These are phyloP conservation scores for Colletotrichum kahawae DNA, from an alignment of 2,329 filamentous ascomycete species.

Conservation along the genomic window DNA sequence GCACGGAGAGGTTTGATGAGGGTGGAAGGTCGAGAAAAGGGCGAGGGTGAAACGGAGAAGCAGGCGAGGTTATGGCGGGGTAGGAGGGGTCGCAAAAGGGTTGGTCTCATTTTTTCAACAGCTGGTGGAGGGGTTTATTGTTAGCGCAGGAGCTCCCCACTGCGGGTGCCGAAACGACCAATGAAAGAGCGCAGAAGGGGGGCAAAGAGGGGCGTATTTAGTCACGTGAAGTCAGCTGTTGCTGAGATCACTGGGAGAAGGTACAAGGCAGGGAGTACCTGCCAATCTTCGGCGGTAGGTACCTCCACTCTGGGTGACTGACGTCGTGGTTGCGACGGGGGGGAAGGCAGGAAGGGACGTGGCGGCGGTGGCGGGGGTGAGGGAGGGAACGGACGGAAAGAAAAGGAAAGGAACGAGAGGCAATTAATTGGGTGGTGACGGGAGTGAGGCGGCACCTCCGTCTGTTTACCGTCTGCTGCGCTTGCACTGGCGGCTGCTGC, in stretches of 20 bases:
- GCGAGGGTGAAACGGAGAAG: constrained; percentile 26
- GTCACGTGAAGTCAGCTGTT: constrained; percentile 21
- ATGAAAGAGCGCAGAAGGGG: neutral
- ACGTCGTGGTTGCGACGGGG: neutral
- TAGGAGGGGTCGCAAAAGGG: constrained; percentile 27
- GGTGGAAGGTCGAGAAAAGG: constrained; percentile 27
- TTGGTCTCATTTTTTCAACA: constrained; percentile 28
- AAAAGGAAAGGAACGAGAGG: neutral
- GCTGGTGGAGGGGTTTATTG: constrained; percentile 25
- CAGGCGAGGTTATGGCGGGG: constrained; percentile 26
- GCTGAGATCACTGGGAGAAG: constrained; percentile 16
- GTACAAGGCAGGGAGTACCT: constrained; percentile 8
- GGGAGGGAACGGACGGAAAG: neutral
- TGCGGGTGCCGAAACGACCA: constrained; percentile 6
- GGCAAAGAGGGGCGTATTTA: neutral
- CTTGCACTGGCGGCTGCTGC: neutral
- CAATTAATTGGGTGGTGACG: neutral
- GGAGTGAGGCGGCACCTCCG: neutral
- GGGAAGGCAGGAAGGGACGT: neutral
- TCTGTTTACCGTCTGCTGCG: neutral
- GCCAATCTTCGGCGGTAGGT: neutral
- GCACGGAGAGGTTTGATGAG: constrained; percentile 23
- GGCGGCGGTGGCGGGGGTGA: neutral
- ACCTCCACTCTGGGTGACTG: neutral
- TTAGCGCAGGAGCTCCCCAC: constrained; percentile 25